A percentile compares a stretch with the other conserved stretches of the same genome.
Conservation (phyloP, 768 basidiomycete species). For the Agrocybe pediades region DNA sequence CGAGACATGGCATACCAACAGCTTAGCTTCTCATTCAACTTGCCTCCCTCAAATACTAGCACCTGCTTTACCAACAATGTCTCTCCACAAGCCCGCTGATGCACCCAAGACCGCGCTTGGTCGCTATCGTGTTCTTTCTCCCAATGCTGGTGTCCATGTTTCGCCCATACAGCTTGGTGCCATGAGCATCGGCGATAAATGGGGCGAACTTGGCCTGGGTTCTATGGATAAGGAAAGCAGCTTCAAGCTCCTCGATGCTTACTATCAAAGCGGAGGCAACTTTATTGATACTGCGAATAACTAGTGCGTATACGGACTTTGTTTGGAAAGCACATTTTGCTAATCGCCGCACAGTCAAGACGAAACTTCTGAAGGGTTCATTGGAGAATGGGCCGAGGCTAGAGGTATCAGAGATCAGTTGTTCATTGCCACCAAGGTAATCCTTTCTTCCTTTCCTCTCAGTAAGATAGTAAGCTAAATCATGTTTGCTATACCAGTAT, state of each 20-base stretch:
- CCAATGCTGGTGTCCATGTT: conserved; percentile 39
- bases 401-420: conserved; percentile 49
- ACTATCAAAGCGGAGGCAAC: conserved; percentile 45
- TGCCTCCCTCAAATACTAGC: no score
- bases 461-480: no score
- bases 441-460: no score
- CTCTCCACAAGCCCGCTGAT: no score
- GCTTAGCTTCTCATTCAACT: no score
- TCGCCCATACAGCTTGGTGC: conserved; percentile 46
- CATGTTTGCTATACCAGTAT: no score
- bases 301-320: conserved; percentile 31
- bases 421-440: conserved; percentile 49
- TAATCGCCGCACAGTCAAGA: conserved; percentile 40
- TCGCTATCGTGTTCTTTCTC: conserved; percentile 36
- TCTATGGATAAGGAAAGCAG: conserved; percentile 40
- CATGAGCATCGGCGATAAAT: conserved; percentile 44
- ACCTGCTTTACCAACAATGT: no score
- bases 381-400: conserved; percentile 55
- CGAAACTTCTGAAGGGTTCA: conserved; percentile 52
- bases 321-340: neutral
- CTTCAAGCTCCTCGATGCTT: conserved; percentile 50
- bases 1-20: no score
- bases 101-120: no score
- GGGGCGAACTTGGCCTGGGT: conserved; percentile 33
- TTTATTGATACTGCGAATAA: conserved; percentile 51